Base-by-base conservation (phyloP, 2,329 filamentous ascomycete genomes). In the Ramularia endophylla region DNA sequence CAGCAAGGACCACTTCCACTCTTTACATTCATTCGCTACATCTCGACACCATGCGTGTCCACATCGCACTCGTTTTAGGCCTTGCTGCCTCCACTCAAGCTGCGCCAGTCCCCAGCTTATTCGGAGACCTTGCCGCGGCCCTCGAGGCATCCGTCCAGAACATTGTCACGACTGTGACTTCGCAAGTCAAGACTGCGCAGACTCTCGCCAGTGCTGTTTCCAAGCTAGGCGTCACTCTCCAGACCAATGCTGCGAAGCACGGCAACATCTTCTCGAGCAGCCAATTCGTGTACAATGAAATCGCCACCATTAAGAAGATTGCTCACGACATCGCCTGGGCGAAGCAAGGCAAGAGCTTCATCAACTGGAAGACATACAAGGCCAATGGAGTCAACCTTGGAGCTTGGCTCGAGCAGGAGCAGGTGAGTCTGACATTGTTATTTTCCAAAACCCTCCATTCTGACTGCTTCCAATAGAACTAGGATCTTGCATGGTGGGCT, bases 351-450 rank as follows among this genome's bases (percentile, higher is more conserved):
- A 36, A 13, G 13, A 37, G 31, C 27, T 42, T 42, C 16, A 20
- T 43, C 13, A 39, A 42, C 27, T 42, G 40, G 40, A 42, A 20
- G 12, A 42, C 40, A 5, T 42, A 42, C 40, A 42, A 36, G 8
- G 40, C 40, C 17, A 42, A 42, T 13, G 33, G 40, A n/a, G 34
- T 42, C 32, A 42, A 39, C 33, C 27, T 47, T 13, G 47, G 47
- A 16, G 44, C 39, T 12, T 50, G 47, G 47, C 37, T 47, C 16
- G 44, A 47, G 22, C 31, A 42, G 18, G 41, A 45, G 27, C 28
- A 33, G 30, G n/a, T n/a, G n/a, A n/a, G n/a, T n/a, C n/a, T n/a
- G n/a, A n/a, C n/a, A n/a, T n/a, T n/a, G n/a, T n/a, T n/a, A n/a
- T n/a, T n/a, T n/a, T n/a, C n/a, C n/a, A n/a, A n/a, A n/a, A n/a